Evolutionary conservation across 257 asterid species (phyloP).

Genomic region (Rubia yunnanensis): DNA sequence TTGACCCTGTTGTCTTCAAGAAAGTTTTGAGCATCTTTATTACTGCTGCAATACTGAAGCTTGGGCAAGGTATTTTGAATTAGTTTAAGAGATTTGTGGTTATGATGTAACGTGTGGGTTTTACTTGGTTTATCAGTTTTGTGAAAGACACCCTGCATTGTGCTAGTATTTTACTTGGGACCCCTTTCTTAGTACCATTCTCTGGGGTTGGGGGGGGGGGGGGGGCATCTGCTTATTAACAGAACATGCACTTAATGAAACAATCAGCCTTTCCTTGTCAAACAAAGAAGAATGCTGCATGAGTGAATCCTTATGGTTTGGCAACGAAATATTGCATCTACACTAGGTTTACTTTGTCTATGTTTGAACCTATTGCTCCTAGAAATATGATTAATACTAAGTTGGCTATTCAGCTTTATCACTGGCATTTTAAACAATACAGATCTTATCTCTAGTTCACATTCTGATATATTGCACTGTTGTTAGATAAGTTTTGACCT

Average conservation of each 20-base stretch:
- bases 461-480: not conserved
- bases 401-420: not conserved
- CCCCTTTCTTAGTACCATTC: not conserved
- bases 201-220: not conserved
- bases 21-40: slow-evolving; percentile 90
- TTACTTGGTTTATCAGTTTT: not conserved
- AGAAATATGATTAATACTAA: not conserved
- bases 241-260: not conserved
- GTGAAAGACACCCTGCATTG: not conserved
- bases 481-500: not conserved
- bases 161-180: not conserved
- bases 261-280: not conserved
- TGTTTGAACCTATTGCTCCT: no score
- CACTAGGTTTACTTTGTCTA: not conserved
- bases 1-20: slow-evolving; percentile 57
- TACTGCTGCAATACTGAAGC: slow-evolving; percentile 93
- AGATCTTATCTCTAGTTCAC: not conserved
- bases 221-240: not conserved
- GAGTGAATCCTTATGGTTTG: no score
- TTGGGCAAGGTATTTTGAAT: slow-evolving; percentile 73
- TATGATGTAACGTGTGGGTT: not conserved
- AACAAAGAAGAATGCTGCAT: not conserved
- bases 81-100: not conserved
- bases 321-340: no score
- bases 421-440: not conserved